A percentile compares a stretch with the other conserved stretches of the same genome.
phyloP scores from a whole-genome alignment of 495 filamentous ascomycete genomes.

The Daldinia vernicosa region DNA sequence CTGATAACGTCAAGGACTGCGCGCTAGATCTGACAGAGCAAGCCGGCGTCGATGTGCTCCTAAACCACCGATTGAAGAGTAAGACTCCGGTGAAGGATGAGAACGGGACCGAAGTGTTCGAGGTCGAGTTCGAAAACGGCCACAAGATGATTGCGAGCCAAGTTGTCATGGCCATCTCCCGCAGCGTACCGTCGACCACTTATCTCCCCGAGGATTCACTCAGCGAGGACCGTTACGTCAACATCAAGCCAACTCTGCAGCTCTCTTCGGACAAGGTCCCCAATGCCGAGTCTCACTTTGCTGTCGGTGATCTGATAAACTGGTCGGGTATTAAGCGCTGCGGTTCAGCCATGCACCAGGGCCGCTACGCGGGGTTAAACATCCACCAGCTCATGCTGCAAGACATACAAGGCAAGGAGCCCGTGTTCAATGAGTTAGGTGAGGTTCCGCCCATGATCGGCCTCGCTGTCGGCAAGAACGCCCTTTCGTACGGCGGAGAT shows the following conservation, averaged over 20 bases:
- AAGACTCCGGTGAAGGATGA: constrained; percentile 47
- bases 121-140: constrained; percentile 65
- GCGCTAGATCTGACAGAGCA: constrained; percentile 61
- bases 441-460: constrained; percentile 70
- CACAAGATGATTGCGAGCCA: constrained; percentile 60
- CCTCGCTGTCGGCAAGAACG: constrained; percentile 70
- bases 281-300: constrained; percentile 67
- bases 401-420: constrained; percentile 50
- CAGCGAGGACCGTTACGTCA: constrained; percentile 65
- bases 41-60: constrained; percentile 64
- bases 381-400: constrained; percentile 65
- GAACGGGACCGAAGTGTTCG: constrained; percentile 39
- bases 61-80: constrained; percentile 57
- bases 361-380: constrained; percentile 66
- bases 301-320: constrained; percentile 61
- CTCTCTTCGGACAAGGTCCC: constrained; percentile 57
- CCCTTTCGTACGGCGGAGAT: constrained; percentile 64
- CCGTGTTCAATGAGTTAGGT: constrained; percentile 55
- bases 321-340: constrained; percentile 78
- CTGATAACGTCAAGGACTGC: constrained; percentile 68
- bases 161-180: constrained; percentile 69
- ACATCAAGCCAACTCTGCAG: constrained; percentile 57
- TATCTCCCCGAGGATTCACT: constrained; percentile 62
- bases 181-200: constrained; percentile 60
- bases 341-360: constrained; percentile 74